A percentile compares a stretch with the other conserved stretches of the same genome.
Conservation (phyloP, 1,139 yeast genomes). For the Zygoascus hellenicus region DNA sequence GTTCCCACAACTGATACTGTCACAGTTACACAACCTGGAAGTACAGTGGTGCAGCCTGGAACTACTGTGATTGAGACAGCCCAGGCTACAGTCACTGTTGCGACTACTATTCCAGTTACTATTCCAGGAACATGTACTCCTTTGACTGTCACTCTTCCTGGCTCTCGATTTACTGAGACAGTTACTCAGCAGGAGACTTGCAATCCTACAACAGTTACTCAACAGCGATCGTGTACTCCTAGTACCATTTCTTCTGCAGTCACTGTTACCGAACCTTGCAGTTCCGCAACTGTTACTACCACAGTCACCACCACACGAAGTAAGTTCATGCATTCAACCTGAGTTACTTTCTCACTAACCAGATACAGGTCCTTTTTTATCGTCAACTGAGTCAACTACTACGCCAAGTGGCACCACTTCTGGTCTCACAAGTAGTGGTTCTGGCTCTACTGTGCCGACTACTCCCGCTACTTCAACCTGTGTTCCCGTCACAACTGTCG, state of each 20-base stretch:
- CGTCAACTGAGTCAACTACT: constrained; percentile 34
- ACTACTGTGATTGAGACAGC: constrained; percentile 16
- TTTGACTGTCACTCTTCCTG: constrained; percentile 10
- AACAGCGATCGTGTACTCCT: constrained; percentile 3
- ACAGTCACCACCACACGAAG: constrained; percentile 17
- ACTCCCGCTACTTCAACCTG: constrained; percentile 7
- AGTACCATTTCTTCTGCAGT: constrained; percentile 14
- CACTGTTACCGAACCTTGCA: constrained; percentile 13
- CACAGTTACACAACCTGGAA: constrained; percentile 15
- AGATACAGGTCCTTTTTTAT: constrained; percentile 29
- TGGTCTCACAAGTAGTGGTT: constrained; percentile 34
- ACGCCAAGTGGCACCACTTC: constrained; percentile 32
- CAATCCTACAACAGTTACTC: constrained; percentile 14
- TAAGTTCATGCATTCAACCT: constrained; percentile 8
- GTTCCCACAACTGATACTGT: constrained; percentile 11
- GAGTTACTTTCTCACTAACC: background rate
- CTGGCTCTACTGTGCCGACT: constrained; percentile 23
- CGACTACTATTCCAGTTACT: constrained; percentile 15
- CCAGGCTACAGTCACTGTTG: constrained; percentile 14
- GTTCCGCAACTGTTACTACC: constrained; percentile 1
- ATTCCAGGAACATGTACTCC: constrained; percentile 12
- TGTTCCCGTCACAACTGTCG: constrained; percentile 15
- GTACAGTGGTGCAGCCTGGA: constrained; percentile 14
- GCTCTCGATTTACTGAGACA: constrained; percentile 14
- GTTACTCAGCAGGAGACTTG: constrained; percentile 15